Evolutionary conservation across 2,329 filamentous ascomycete genomes (phyloP), one percentile per base, ranked within the genome.

Genomic region (Xylaria sp.): DNA sequence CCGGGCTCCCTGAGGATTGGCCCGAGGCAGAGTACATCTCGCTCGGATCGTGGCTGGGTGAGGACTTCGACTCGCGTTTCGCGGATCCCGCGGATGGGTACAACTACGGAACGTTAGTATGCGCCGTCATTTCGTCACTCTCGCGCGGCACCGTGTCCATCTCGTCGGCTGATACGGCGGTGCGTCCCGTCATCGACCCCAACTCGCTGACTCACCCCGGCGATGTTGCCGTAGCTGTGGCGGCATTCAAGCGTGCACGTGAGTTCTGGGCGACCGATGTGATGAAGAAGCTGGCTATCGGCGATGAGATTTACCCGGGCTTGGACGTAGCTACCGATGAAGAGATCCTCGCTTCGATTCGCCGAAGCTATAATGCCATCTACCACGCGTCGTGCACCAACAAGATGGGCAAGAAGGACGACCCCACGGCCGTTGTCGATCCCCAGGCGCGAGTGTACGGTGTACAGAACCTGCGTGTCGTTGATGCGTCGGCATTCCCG

Each of bases 201-300:
- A 78, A 77, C 54, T 79, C 71, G 68, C 65, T 81, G 1, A 71
- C 73, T 9, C 66, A 76, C 48, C 74, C 68, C 1, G 69, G 70
- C 75, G 90, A 90, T 74, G 89, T 90, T 78, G 90, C 91, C 74
- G 88, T 90, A 25, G 88, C 87, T 55, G 90, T 89, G 55, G 88
- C 86, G 2, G 89, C 88, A 57, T 82, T 91, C 76, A 87, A 87
- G 77, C 87, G 88, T 12, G 88, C 88, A 6, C 88, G 90, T 65
- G 81, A 87, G 73, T 84, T 91, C 71, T 89, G 88, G 69, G 78
- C 88, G 74, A 83, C 91, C 74, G 82, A 84, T 0, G 89, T 89
- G 10, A 91, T 92, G 84, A 85, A 86, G 74, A 80, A 85, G 74
- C 90, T 90, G 85, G 85, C 91, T 77, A 90, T 90, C 81, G 87